Evolutionary conservation across 805 yeast species (phyloP).

Genomic region (Blastobotrys chiropterorum): DNA sequence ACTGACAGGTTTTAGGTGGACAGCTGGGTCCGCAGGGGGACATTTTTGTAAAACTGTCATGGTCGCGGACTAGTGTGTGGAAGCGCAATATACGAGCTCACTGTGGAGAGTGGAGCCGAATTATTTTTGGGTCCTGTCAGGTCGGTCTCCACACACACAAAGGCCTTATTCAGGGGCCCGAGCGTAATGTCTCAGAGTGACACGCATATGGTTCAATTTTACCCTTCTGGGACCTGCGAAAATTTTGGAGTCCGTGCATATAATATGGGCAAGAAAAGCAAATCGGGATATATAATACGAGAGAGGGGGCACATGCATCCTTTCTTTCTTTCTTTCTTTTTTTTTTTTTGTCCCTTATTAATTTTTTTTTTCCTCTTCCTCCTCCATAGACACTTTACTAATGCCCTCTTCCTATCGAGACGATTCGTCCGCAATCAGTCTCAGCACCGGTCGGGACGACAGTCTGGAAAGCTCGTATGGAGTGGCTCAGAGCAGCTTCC

Average conservation of each 20-base stretch:
- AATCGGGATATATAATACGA: background rate
- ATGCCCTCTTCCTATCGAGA: slow-evolving; percentile 1
- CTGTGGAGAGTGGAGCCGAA: too few relatives aligned
- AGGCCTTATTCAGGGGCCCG: too few relatives aligned
- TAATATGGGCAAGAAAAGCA: too few relatives aligned
- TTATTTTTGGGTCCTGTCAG: too few relatives aligned
- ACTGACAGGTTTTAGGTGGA: background rate
- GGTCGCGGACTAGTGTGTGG: too few relatives aligned
- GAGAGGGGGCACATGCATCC: background rate
- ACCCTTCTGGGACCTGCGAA: background rate
- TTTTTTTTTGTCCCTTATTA: background rate
- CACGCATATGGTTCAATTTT: background rate
- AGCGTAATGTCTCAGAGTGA: background rate
- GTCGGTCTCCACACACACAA: too few relatives aligned
- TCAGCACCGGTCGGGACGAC: background rate
- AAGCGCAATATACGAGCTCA: too few relatives aligned
- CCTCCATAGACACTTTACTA: background rate
- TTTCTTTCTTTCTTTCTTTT: background rate
- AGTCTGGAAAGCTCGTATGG: background rate
- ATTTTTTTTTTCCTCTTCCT: background rate
- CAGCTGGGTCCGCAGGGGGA: too few relatives aligned
- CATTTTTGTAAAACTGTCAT: too few relatives aligned
- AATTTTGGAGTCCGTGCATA: too few relatives aligned
- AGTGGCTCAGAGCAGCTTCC: background rate
- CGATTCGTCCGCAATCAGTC: background rate